Evolutionary conservation across 768 basidiomycete species (phyloP).

Genomic region (Naganishia friedmannii): DNA sequence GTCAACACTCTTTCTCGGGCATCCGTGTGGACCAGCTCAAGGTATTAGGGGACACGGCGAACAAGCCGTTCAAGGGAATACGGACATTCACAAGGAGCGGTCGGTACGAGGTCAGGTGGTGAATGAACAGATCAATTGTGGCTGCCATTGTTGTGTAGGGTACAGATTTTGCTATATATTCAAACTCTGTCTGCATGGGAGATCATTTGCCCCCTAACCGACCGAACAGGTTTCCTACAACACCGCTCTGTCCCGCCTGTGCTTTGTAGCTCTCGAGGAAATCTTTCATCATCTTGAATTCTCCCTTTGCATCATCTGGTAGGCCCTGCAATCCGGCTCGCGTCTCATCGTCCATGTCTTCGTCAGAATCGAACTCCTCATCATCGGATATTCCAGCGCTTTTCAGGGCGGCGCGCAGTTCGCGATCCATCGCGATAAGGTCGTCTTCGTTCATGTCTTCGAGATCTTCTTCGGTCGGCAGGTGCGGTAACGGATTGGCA

Average conservation of each 20-base stretch:
- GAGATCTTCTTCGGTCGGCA: slow-evolving; percentile 55
- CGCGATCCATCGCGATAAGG: slow-evolving; percentile 73
- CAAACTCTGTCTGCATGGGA: slow-evolving; percentile 39
- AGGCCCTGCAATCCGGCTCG: slow-evolving; percentile 35
- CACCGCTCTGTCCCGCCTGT: slow-evolving; percentile 83
- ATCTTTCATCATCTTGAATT: slow-evolving; percentile 92
- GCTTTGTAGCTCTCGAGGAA: slow-evolving; percentile 94
- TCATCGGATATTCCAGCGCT: slow-evolving; percentile 59
- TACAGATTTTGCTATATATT: neutral
- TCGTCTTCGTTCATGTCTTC: slow-evolving; percentile 69
- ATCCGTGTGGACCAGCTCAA: slow-evolving; percentile 83
- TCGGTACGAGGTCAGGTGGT: slow-evolving; percentile 65
- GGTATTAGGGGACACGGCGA: slow-evolving; percentile 66
- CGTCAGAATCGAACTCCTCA: slow-evolving; percentile 55
- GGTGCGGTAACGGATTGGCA: slow-evolving; percentile 38
- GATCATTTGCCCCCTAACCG: slow-evolving; percentile 62
- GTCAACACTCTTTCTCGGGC: slow-evolving; percentile 69
- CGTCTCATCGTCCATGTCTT: slow-evolving; percentile 50
- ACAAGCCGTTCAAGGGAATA: slow-evolving; percentile 91
- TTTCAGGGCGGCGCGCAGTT: slow-evolving; percentile 66
- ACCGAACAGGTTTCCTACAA: slow-evolving; percentile 84
- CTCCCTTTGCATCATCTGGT: slow-evolving; percentile 52
- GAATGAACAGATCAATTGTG: neutral
- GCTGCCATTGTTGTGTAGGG: slow-evolving; percentile 9
- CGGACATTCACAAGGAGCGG: slow-evolving; percentile 63